Percentiles rank a stretch among this genome's conserved stretches.
phyloP scores from a whole-genome alignment of 257 asterid species.

The Cruciata laevipes region DNA sequence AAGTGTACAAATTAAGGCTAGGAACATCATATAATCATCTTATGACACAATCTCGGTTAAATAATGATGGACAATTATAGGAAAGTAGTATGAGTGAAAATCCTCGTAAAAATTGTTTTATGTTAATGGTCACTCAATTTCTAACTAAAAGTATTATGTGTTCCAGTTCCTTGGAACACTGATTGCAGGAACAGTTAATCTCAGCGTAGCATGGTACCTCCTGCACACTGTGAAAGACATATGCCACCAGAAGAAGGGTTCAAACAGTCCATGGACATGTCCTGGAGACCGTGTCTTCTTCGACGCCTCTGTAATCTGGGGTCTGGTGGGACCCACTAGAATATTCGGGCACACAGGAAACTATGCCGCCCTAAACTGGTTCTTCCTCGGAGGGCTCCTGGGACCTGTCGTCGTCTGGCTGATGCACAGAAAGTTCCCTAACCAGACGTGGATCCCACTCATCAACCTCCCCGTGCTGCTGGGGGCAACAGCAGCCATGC shows the following conservation, averaged over 20 bases:
- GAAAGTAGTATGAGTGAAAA: no score
- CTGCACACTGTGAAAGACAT: slow-evolving; percentile 26
- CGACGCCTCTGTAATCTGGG: slow-evolving; percentile 78
- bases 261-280: slow-evolving; percentile 73
- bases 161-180: slow-evolving; percentile 42
- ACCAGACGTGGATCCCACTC: slow-evolving; percentile 49
- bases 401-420: slow-evolving; percentile 59
- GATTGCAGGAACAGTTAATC: slow-evolving; percentile 38
- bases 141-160: background rate
- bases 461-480: slow-evolving; percentile 67
- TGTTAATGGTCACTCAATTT: no score
- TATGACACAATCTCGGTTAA: no score
- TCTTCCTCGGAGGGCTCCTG: slow-evolving; percentile 45
- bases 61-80: no score
- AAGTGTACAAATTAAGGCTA: no score
- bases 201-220: slow-evolving; percentile 44
- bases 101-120: no score
- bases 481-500: slow-evolving; percentile 61
- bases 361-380: slow-evolving; percentile 60
- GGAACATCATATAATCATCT: no score
- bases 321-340: slow-evolving; percentile 52
- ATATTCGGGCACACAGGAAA: slow-evolving; percentile 55
- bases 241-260: slow-evolving; percentile 28
- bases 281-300: slow-evolving; percentile 54
- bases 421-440: slow-evolving; percentile 40